Evolutionary conservation across 192 early-diverging fungal species (phyloP), one percentile per base, ranked within the genome.

Genomic region (Rhizophagus prolifer): DNA sequence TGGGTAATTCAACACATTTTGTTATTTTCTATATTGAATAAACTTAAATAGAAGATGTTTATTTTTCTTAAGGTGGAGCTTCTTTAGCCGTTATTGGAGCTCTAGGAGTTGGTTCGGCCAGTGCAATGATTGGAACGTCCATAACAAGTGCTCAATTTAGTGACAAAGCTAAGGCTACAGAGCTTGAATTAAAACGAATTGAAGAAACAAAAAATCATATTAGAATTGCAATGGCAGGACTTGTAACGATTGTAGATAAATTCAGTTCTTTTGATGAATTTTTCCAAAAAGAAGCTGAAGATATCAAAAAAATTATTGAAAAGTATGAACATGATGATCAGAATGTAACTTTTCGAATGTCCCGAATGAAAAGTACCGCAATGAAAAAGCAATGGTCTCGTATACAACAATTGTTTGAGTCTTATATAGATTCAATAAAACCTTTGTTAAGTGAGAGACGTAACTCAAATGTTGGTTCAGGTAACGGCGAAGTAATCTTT

Each of bases 91-190:
- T 71, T 36, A 54, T 71, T 50, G 70, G 70, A 9, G 41, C 70
- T n/a, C 70, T 71, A 12, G 70, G 44, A 21, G 44, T 71, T 10
- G 13, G 41, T 28, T 71, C 70, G 16, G 70, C 44, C 0, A 47
- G 70, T 21, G 70, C 70, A 44, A 71, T 71, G 70, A 71, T 71
- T 50, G 70, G 70, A 26, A 71, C 70, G 12, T 44, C 70, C 28
- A 47, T 71, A 47, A 25, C 38, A 21, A 50, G 44, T 19, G 34
- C 58, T 31, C 23, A 31, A 16, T 31, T 31, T 46, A n/a, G 70
- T 9, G 70, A 54, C 4, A 41, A 46, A 71, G 70, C 70, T 54
- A 71, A 71, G 28, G 7, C 21, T n/a, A 26, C 47, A 14, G 70
- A 71, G 58, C 21, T 44, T 44, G 70, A 71, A 26, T 58, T 71